A percentile compares a stretch with the other conserved stretches of the same genome.
These are phyloP conservation scores for Nannochloropsis oceanica DNA, from an alignment of 108 stramenopile genomes.

Conservation along the genomic window DNA sequence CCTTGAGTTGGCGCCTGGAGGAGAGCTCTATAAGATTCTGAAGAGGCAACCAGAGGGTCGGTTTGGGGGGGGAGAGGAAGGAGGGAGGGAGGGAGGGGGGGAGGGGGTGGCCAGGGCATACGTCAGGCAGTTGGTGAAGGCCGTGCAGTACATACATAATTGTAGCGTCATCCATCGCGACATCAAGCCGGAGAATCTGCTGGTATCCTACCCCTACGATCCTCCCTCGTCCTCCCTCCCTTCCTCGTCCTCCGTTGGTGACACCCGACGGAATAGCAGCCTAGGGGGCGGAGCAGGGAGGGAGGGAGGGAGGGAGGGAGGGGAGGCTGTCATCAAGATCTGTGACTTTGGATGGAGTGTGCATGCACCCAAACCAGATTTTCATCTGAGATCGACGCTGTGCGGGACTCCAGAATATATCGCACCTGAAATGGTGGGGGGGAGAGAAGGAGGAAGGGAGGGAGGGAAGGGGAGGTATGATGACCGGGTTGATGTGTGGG, in stretches of 20 bases:
- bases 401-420: conserved; percentile 40
- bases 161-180: conserved; percentile 42
- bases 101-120: neutral
- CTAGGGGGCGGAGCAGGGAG: neutral
- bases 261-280: neutral
- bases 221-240: neutral
- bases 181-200: conserved; percentile 41
- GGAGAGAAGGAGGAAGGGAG: neutral
- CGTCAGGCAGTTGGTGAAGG: conserved; percentile 16
- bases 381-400: conserved; percentile 14
- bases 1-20: conserved; percentile 39
- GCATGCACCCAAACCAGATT: conserved; percentile 27
- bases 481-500: conserved; percentile 78
- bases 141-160: conserved; percentile 25
- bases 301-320: conserved; percentile 14
- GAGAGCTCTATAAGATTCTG: conserved; percentile 35
- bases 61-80: too few relatives aligned
- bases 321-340: conserved; percentile 19
- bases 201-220: neutral
- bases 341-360: conserved; percentile 45
- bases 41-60: neutral
- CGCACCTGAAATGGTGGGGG: conserved; percentile 36
- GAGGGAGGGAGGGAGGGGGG: too few relatives aligned
- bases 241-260: neutral
- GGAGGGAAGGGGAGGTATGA: conserved; percentile 40